Base-by-base conservation (phyloP, 208 protist genomes). In the Angomonas deanei region DNA sequence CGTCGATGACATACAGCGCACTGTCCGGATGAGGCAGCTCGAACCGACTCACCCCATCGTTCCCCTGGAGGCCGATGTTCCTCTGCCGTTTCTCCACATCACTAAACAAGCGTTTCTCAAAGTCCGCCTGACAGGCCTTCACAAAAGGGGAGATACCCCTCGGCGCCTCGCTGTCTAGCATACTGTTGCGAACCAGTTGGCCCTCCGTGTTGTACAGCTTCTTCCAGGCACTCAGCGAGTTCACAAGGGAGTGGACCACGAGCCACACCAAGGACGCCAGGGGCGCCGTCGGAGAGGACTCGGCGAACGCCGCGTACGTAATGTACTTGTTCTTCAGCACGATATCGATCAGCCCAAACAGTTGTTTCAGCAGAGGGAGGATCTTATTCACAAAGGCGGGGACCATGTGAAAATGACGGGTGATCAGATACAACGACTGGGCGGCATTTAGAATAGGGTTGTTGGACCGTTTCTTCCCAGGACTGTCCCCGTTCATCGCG, bases 331-430 rank as follows among this genome's bases (percentile, higher is more conserved):
- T 53, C 5, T 59, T n/a, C 10, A 64, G 55, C 23, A 72, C 70
- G 6, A 58, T 49, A 26, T 68, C 66, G 10, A 85, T 47, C n/a
- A 76, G 59, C 17, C 68, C 53, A 10, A 86, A 50, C 13, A 90
- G 63, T 21, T 72, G 31, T 34, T 88, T 79, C 11, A 93, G 31
- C 0, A 92, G 38, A 28, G 32, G 66, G 13, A 80, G 74, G 1
- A 78, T 47, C 47, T 84, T 75, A 60, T 80, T 78, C 30, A 94
- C 66, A 47, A 89, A 73, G 24, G 58, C 73, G 55, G 68, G 58
- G 30, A 76, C 69, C 76, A 92, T 77, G 70, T 95, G 89, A 57
- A 93, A 95, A 70, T 95, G 86, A 15, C 86, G 83, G 24, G 89
- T 93, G 48, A 95, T 52, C 11, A 95, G 71, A 32, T 86, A 87